Evolutionary conservation across 2,329 filamentous ascomycete species (phyloP), one percentile per base, ranked within the genome.

Genomic region (Pseudocercospora macadamiae): DNA sequence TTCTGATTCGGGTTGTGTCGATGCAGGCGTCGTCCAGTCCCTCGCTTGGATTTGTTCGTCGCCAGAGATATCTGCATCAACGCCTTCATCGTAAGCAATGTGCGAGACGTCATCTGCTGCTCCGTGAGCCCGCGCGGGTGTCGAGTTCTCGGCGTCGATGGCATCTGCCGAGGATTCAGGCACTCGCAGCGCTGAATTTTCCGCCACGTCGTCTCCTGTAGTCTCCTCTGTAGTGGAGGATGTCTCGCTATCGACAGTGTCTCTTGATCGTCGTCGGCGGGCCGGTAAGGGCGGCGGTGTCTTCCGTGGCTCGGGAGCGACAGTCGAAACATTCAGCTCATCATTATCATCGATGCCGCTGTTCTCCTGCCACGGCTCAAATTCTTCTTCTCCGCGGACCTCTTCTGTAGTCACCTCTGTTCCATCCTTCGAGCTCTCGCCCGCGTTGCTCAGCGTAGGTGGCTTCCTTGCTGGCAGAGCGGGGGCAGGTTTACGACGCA

Each of bases 321-420:
- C n/a, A n/a, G n/a, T n/a, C n/a, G n/a, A n/a, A n/a, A n/a, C n/a
- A n/a, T n/a, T n/a, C n/a, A n/a, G n/a, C n/a, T n/a, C n/a, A n/a
- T n/a, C n/a, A n/a, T n/a, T n/a, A 18, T 25, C 32, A 14, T 37
- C 28, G 28, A 47, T 19, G 18, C 53, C 61, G 34, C 58, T 63
- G 28, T 66, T 66, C 39, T 66, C 62, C 34, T 65, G 62, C 56
- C 61, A 66, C 8, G 56, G 58, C 19, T 59, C 58, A 26, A 66
- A 66, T 19, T 66, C 64, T 18, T 66, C 64, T 25, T 57, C 57
- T 28, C 19, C 26, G 7, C 5, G 47, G 3, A 34, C 16, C 3
- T 61, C 44, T 28, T 7, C 21, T 14, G 47, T 26, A 26, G 32
- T 45, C 8, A 28, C 34, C 39, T 45, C 26, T 12, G 49, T 28